phyloP scores from a whole-genome alignment of 345 rosid genomes.

The Eutrema yunnanense region DNA sequence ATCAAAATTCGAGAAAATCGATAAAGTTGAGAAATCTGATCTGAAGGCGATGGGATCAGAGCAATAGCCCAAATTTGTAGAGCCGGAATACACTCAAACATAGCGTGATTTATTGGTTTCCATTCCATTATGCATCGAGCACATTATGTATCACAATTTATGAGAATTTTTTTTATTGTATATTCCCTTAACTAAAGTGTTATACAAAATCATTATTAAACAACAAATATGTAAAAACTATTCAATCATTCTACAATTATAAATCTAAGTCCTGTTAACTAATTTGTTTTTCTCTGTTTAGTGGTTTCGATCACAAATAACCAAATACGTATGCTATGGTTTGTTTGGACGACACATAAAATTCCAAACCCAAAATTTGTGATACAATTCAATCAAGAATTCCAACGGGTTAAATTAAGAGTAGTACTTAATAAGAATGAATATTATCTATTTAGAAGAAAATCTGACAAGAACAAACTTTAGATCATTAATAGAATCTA shows the following conservation, averaged over 20 bases:
- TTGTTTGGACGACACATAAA: not conserved
- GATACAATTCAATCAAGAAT: not conserved
- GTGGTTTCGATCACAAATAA: not conserved
- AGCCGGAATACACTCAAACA: too few species aligned
- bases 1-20: too few species aligned
- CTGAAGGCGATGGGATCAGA: too few species aligned
- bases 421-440: not conserved
- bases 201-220: not conserved
- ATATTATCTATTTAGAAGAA: not conserved
- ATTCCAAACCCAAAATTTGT: not conserved
- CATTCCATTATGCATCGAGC: too few species aligned
- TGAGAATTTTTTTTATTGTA: too few species aligned
- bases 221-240: not conserved
- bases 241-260: not conserved
- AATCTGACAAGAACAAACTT: too few species aligned
- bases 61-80: too few species aligned
- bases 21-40: too few species aligned
- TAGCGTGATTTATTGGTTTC: too few species aligned
- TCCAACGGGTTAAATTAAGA: not conserved
- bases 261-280: not conserved
- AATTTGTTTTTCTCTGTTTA: not conserved
- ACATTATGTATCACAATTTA: too few species aligned
- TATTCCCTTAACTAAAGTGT: too few species aligned
- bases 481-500: too few species aligned
- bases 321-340: not conserved